Evolutionary conservation across 192 early-diverging fungal genomes (phyloP), one percentile per base, ranked within the genome.

Genomic region (Coemansia sp.): DNA sequence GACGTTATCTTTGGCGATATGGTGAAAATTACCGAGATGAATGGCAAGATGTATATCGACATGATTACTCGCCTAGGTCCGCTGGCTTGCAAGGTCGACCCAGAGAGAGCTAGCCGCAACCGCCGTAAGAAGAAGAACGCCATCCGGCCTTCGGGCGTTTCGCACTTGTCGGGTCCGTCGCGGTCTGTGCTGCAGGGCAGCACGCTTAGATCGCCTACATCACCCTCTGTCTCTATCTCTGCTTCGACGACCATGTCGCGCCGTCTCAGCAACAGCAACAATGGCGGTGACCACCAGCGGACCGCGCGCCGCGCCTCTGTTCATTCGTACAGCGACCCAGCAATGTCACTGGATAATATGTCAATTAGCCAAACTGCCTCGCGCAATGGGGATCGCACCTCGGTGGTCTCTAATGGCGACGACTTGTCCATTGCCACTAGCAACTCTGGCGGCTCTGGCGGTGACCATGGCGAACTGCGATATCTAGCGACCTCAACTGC

Each of bases 21-120:
- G 74, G 79, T 82, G 53, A 82, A 82, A 62, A 76, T 82, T 42
- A 76, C 79, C 14, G 79, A 82, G 64, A 82, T 82, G 79, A 82
- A 82, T 25, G 73, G 74, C 67, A 73, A 76, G 37, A 82, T 82
- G 79, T 82, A 82, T 68, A 61, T 66, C 31, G 79, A 82, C 57
- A 82, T 82, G 79, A 69, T 76, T 21, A 70, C 59, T 23, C 70
- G 79, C 12, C 68, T 82, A 9, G 79, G 79, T 7, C 79, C 79
- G 29, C 64, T 82, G 64, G 74, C 74, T 5, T 75, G 69, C 27
- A 67, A 76, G 10, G 79, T 82, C 37, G 74, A 82, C 27, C 74
- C 74, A 7, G 75, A 82, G 64, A 66, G 73, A 21, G 79, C 79
- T 38, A 69, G 62, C 59, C 78, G 78, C 74, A 76, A 73, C 62